Percentiles rank a stretch among this genome's conserved stretches.
Conservation (phyloP, 2,329 filamentous ascomycete genomes). For the Ciborinia camelliae region DNA sequence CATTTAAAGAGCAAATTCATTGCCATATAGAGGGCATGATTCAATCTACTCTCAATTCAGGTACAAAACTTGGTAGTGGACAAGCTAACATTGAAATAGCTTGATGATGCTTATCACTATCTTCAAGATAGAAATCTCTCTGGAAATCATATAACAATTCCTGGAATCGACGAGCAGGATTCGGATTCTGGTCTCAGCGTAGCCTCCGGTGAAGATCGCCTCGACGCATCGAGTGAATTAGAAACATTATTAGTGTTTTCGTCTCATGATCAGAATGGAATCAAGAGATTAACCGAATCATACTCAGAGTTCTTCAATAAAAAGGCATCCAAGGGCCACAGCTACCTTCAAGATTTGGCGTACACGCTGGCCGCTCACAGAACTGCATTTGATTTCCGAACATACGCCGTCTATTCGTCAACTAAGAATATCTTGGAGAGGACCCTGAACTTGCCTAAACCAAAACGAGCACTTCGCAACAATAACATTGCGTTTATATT, state of each 20-base stretch:
- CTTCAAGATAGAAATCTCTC: background rate
- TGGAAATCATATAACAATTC: background rate
- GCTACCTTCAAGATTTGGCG: background rate
- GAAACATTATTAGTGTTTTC: background rate
- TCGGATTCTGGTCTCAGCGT: background rate
- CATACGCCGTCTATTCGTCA: background rate
- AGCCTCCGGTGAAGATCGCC: background rate
- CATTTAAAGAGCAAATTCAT: background rate
- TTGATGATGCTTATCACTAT: background rate
- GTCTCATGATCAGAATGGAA: background rate
- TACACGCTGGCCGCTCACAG: background rate
- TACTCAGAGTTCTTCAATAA: background rate
- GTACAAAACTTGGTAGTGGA: no score
- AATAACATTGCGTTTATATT: conserved; percentile 17
- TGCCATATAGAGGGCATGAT: background rate
- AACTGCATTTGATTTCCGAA: background rate
- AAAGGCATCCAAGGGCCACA: background rate
- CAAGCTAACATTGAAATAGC: background rate
- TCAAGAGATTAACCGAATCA: background rate
- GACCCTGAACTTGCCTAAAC: background rate
- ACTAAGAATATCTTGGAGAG: background rate
- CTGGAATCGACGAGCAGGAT: background rate
- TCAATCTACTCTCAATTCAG: background rate
- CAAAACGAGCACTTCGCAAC: background rate
- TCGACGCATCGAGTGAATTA: background rate